Base-by-base conservation (phyloP, 2,329 filamentous ascomycete genomes). In the Tolypocladium tundrense region DNA sequence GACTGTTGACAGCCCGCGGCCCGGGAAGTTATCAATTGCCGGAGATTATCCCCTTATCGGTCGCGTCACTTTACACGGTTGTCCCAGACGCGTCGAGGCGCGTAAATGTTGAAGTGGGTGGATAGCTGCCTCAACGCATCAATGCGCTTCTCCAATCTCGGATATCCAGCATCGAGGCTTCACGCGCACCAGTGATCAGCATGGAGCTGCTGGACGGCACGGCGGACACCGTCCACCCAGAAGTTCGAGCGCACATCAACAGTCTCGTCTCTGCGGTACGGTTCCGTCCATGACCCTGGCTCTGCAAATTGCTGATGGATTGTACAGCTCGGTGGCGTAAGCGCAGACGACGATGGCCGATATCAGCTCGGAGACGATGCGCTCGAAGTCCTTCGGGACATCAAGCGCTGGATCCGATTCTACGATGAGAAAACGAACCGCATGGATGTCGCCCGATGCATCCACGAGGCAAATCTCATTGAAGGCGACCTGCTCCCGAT, bases 341-440 rank as follows among this genome's bases (percentile, higher is more conserved):
- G 88, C 65, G 79, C 85, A 55, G 88, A 90, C 64, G 87, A 93
- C 66, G 87, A 91, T 68, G 89, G 89, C 58, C 82, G 82, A 68
- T 99, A 99, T 72, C 82, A 90, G 50, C 85, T 97, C 41, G 94
- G 94, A 73, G 93, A 97, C 73, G 93, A 97, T 69, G 93, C 92
- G 14, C 79, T 96, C 60, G 90, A 94, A 59, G 94, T 92, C 68
- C 79, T 99, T 58, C 91, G 93, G 61, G 94, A 99, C 74, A 81
- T 99, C 57, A 93, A 94, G 69, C 88, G 88, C 83, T 99, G 94
- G 94, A 82, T 99, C 64, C 91, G 91, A 65, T 85, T 96, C 62
- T 94, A 94, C 78, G 92, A 97, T 72, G 90, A 96, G 70, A 95
- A 95, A 71, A 85, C 88, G 63, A 95, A 96, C 70, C 88, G 93